phyloP scores from a whole-genome alignment of 164 flowering plant genomes.

The Umbilicus rupestris region DNA sequence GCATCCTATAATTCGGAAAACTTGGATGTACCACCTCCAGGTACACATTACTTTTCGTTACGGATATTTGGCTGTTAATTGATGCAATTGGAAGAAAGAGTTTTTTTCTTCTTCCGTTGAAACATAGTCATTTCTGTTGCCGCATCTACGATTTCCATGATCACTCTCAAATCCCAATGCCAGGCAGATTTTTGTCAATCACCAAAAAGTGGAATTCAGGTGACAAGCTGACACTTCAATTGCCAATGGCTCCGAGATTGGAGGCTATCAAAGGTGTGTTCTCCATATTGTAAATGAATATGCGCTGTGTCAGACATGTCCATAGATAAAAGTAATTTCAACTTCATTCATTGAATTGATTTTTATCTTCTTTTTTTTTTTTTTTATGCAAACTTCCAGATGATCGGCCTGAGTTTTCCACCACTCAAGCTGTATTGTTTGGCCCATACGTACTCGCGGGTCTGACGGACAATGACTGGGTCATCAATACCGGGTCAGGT shows the following conservation, averaged over 20 bases:
- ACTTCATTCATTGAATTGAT: background rate
- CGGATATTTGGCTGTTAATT: background rate
- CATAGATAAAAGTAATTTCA: background rate
- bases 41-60: constrained; percentile 22
- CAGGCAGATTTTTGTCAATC: constrained; percentile 64
- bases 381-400: constrained; percentile 34
- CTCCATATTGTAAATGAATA: background rate
- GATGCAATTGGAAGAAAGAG: no score
- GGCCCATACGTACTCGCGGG: constrained; percentile 94
- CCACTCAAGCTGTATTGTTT: constrained; percentile 71
- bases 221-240: constrained; percentile 46
- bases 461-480: constrained; percentile 53
- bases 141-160: background rate
- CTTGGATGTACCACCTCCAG: constrained; percentile 45
- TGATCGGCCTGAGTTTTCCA: constrained; percentile 60
- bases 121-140: no score
- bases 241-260: constrained; percentile 54
- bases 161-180: constrained; percentile 4
- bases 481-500: constrained; percentile 31
- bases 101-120: background rate
- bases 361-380: background rate
- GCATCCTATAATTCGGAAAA: constrained; percentile 42
- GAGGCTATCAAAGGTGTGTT: constrained; percentile 66
- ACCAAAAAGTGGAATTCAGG: constrained; percentile 45
- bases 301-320: no score